A percentile compares a stretch with the other conserved stretches of the same genome.
Conservation (phyloP, 495 filamentous ascomycete species). For the Aspergillus homomorphus region DNA sequence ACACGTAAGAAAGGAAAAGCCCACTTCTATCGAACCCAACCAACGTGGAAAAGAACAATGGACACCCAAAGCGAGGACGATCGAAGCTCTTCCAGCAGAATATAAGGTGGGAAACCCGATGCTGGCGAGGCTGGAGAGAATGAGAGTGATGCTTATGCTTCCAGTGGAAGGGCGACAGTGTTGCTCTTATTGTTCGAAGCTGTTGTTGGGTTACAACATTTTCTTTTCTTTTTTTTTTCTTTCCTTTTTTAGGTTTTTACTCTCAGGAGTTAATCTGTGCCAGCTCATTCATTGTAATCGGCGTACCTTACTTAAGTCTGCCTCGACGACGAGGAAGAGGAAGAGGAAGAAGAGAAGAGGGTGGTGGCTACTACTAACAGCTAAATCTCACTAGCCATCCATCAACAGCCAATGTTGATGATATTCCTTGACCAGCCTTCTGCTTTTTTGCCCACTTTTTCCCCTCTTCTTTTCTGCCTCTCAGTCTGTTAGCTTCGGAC, state of each 20-base stretch:
- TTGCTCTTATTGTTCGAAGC: not conserved
- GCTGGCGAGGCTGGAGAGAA: conserved; percentile 2
- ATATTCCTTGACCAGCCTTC: conserved; percentile 18
- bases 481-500: not conserved
- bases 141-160: not conserved
- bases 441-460: conserved; percentile 13
- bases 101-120: not conserved
- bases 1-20: conserved; percentile 1
- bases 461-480: conserved; percentile 14
- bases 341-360: not conserved
- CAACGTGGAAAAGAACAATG: not conserved
- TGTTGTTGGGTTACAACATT: not conserved
- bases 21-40: conserved; percentile 3
- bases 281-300: conserved; percentile 1
- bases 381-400: conserved; percentile 4
- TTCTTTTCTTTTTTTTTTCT: not conserved
- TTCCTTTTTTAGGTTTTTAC: not conserved
- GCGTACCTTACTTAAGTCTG: conserved; percentile 4
- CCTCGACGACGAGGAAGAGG: not conserved
- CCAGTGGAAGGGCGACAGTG: not conserved
- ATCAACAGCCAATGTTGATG: conserved; percentile 6
- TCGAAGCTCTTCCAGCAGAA: not conserved
- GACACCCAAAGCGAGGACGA: conserved; percentile 1
- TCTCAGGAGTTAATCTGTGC: not conserved
- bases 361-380: not conserved